Conservation (phyloP, 371 early-diverging fungal species). For the Chytridium lagenaria region DNA sequence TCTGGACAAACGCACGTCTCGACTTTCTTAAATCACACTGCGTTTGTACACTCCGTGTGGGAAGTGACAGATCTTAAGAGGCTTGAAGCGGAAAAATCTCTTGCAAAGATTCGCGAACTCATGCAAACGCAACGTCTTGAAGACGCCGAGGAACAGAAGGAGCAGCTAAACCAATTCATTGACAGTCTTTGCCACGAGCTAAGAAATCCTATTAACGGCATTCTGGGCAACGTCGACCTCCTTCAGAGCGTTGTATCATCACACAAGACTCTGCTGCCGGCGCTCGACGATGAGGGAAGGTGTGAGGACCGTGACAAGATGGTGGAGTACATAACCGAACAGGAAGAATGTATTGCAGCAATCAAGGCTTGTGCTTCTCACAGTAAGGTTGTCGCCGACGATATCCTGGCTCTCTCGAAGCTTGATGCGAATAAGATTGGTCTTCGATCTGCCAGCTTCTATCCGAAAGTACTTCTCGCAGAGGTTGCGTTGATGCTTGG, state of each 20-base stretch:
- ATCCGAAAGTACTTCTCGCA: conserved; percentile 1
- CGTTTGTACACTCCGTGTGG: conserved; percentile 2
- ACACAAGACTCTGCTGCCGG: background rate
- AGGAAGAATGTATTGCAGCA: conserved; percentile 10
- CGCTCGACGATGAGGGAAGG: background rate
- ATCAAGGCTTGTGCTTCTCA: conserved; percentile 6
- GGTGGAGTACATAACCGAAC: background rate
- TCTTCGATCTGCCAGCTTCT: background rate
- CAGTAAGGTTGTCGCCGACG: conserved; percentile 5
- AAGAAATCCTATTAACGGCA: conserved; percentile 5
- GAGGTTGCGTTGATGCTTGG: conserved; percentile 18
- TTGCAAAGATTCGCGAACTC: background rate
- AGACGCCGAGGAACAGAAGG: conserved; percentile 5
- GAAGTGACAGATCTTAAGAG: background rate
- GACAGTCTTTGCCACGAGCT: conserved; percentile 14
- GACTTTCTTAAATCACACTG: background rate
- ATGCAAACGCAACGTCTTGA: background rate
- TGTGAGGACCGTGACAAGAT: too few relatives aligned
- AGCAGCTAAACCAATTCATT: background rate
- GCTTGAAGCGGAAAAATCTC: background rate
- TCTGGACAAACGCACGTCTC: background rate
- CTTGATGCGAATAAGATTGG: background rate
- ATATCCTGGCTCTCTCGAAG: conserved; percentile 11
- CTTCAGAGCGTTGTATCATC: background rate
- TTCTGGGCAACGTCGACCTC: conserved; percentile 1